These are phyloP conservation scores for Prunus davidiana DNA, from an alignment of 306 rosid genomes.

Conservation along the genomic window DNA sequence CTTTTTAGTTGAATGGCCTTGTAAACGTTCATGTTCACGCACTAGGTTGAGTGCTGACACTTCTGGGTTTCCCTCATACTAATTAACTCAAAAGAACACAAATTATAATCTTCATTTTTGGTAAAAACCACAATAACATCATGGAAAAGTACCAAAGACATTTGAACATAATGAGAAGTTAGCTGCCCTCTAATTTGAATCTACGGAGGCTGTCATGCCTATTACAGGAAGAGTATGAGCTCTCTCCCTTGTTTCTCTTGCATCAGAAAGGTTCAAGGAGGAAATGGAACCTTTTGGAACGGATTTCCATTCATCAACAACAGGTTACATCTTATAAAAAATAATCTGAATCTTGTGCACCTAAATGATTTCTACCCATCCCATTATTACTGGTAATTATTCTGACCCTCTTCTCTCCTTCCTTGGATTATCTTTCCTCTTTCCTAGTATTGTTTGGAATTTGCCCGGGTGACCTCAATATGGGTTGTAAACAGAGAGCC, in stretches of 20 bases:
- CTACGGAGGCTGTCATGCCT: too few species aligned
- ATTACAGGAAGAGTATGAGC: too few species aligned
- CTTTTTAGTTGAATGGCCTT: not conserved
- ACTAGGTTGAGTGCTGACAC: not conserved
- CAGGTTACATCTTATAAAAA: not conserved
- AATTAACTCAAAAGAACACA: not conserved
- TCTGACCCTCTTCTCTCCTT: not conserved
- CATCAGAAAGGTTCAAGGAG: not conserved
- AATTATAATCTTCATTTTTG: not conserved
- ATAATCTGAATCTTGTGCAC: not conserved
- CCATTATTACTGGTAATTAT: not conserved
- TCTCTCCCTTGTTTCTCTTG: not conserved
- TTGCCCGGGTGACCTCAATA: too few species aligned
- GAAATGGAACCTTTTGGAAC: not conserved
- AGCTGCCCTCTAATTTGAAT: too few species aligned
- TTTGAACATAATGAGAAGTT: too few species aligned
- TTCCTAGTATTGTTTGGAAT: not conserved
- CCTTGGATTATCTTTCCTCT: not conserved
- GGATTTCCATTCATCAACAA: not conserved
- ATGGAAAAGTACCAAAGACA: not conserved
- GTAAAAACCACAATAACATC: not conserved
- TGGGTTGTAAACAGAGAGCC: not conserved
- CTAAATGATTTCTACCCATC: not conserved
- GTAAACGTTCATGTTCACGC: not conserved
- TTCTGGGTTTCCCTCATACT: not conserved